Conservation (phyloP, 441 rosid species). For the Bocquillonia castaneifolia region DNA sequence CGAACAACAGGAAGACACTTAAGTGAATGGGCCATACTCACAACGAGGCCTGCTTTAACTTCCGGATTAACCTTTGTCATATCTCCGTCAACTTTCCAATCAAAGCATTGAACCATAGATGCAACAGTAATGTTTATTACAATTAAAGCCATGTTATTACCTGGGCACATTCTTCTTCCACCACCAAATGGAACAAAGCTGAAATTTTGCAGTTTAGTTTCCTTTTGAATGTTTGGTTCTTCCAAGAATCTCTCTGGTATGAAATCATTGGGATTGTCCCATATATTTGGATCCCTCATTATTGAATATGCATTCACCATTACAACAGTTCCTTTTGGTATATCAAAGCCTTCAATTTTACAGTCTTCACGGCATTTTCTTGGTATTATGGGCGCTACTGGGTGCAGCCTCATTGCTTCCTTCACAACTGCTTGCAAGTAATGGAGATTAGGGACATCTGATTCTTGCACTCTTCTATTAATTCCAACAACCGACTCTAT, state of each 20-base stretch:
- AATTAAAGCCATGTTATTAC: slow-evolving; percentile 24
- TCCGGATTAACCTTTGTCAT: not conserved
- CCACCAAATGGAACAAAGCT: slow-evolving; percentile 31
- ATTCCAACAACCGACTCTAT: slow-evolving; percentile 38
- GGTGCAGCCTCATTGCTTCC: slow-evolving; percentile 36
- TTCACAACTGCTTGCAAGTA: slow-evolving; percentile 35
- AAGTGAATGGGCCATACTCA: slow-evolving; percentile 28
- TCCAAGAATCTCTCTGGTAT: slow-evolving; percentile 37
- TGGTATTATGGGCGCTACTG: slow-evolving; percentile 21
- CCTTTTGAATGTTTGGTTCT: no score
- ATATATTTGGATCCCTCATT: slow-evolving; percentile 38
- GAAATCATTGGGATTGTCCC: slow-evolving; percentile 35
- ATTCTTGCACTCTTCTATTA: slow-evolving; percentile 28
- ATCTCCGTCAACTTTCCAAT: not conserved
- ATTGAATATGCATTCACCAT: slow-evolving; percentile 34
- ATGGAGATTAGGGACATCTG: slow-evolving; percentile 33
- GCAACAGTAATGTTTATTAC: slow-evolving; percentile 8
- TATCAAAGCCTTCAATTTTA: slow-evolving; percentile 32
- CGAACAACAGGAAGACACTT: slow-evolving; percentile 25
- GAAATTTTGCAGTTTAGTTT: not conserved
- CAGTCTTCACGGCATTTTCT: slow-evolving; percentile 29
- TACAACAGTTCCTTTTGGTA: slow-evolving; percentile 26
- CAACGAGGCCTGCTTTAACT: not conserved
- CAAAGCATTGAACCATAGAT: slow-evolving; percentile 19
- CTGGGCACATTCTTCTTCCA: slow-evolving; percentile 38